Percentiles rank a stretch among this genome's conserved stretches.
These are phyloP conservation scores for Trametes cinnabarina DNA, from an alignment of 768 basidiomycete species.

Conservation along the genomic window DNA sequence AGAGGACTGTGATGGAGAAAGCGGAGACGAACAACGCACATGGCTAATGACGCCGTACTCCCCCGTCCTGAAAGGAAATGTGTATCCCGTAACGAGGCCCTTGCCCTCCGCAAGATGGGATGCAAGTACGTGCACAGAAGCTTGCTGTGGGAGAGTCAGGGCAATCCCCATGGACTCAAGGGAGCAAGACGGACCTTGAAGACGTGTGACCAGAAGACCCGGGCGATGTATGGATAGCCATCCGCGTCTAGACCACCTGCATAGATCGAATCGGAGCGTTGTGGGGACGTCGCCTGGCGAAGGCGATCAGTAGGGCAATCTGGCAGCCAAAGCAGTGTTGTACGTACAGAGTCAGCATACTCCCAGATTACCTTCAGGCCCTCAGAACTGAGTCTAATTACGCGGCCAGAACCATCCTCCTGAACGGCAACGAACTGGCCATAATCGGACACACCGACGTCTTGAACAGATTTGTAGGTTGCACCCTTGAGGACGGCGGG, in stretches of 20 bases:
- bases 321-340: not conserved
- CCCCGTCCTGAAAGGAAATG: slow-evolving; percentile 63
- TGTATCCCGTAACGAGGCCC: slow-evolving; percentile 49
- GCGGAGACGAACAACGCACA: slow-evolving; percentile 39
- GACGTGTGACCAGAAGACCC: slow-evolving; percentile 65
- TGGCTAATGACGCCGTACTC: slow-evolving; percentile 67
- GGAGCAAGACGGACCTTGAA: slow-evolving; percentile 44
- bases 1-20: not conserved
- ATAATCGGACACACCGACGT: slow-evolving; percentile 54
- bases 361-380: slow-evolving; percentile 48
- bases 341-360: slow-evolving; percentile 54
- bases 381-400: slow-evolving; percentile 51
- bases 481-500: slow-evolving; percentile 41
- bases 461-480: slow-evolving; percentile 52
- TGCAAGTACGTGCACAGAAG: slow-evolving; percentile 51
- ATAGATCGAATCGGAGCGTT: slow-evolving; percentile 51
- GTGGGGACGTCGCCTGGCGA: slow-evolving; percentile 41
- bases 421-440: slow-evolving; percentile 63
- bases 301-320: slow-evolving; percentile 5
- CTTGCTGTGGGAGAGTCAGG: slow-evolving; percentile 41
- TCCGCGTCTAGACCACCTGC: slow-evolving; percentile 51
- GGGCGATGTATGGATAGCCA: slow-evolving; percentile 54
- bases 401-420: slow-evolving; percentile 52
- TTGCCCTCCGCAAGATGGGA: slow-evolving; percentile 45
- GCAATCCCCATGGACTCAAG: not conserved